A percentile compares a stretch with the other conserved stretches of the same genome.
These are phyloP conservation scores for Phytophthora cactorum DNA, from an alignment of 352 stramenopile species.

Conservation along the genomic window DNA sequence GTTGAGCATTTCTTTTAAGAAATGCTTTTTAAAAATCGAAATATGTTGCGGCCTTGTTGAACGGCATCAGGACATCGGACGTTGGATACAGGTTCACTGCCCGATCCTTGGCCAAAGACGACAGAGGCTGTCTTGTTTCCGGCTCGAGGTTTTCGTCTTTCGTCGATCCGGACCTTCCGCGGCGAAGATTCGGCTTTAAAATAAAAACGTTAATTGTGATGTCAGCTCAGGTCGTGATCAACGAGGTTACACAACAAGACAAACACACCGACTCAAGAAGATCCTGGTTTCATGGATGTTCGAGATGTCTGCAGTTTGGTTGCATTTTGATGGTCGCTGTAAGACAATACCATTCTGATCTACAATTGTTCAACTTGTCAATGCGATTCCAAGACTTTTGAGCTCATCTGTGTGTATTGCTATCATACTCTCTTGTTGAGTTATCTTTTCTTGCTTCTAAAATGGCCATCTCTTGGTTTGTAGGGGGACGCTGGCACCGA, in stretches of 20 bases:
- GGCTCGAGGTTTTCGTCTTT: conserved; percentile 29
- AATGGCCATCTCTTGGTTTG: conserved; percentile 12
- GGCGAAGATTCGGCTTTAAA: conserved; percentile 9
- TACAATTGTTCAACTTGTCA: no score
- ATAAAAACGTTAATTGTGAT: conserved; percentile 6
- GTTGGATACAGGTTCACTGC: conserved; percentile 5
- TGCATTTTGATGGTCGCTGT: background rate
- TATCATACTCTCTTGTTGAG: no score
- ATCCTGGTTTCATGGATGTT: background rate
- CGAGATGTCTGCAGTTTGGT: background rate
- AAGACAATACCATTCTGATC: no score
- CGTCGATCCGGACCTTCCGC: conserved; percentile 17
- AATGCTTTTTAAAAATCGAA: no score
- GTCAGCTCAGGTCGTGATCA: conserved; percentile 4
- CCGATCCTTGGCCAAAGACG: conserved; percentile 10
- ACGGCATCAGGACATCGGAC: conserved; percentile 4
- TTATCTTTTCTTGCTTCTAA: background rate
- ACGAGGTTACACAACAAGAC: background rate
- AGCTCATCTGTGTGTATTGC: no score
- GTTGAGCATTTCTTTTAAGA: no score
- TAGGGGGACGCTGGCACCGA: conserved; percentile 15
- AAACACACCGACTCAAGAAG: background rate
- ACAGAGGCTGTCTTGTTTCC: conserved; percentile 22
- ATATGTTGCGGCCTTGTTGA: conserved; percentile 1
- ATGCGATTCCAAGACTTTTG: no score